Evolutionary conservation across 2,329 filamentous ascomycete genomes (phyloP).

Genomic region (Penicillium sp.): DNA sequence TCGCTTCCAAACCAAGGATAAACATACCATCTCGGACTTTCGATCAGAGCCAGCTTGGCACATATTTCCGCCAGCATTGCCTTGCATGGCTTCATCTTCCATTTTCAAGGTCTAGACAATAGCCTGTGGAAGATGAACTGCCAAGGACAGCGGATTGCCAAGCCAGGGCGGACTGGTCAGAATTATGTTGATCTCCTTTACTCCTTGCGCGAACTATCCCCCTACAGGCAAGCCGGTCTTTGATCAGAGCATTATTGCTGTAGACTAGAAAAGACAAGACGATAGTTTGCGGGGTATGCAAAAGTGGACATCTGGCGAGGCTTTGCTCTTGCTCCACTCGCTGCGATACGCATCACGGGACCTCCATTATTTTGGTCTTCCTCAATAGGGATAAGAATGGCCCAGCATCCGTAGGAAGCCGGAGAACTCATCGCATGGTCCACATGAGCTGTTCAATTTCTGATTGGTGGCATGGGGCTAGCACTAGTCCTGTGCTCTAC

Average conservation of each 20-base stretch:
- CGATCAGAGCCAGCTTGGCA: background rate
- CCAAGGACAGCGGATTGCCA: background rate
- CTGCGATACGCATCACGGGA: background rate
- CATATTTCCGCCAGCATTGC: background rate
- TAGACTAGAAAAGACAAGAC: background rate
- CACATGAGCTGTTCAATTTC: background rate
- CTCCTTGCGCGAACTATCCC: background rate
- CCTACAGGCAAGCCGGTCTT: background rate
- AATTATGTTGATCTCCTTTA: constrained; percentile 2
- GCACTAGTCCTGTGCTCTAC: background rate
- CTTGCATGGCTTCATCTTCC: background rate
- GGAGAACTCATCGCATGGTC: background rate
- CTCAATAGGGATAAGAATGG: background rate
- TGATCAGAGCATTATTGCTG: background rate
- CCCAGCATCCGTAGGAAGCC: background rate
- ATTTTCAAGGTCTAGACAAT: background rate
- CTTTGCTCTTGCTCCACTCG: background rate
- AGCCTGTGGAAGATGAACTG: background rate
- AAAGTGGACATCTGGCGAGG: background rate
- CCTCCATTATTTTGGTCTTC: background rate
- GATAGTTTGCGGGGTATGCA: background rate
- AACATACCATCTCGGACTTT: background rate
- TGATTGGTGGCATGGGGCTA: background rate
- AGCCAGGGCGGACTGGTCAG: background rate
- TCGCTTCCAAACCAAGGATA: background rate